A percentile compares a stretch with the other conserved stretches of the same genome.
Evolutionary conservation across 257 asterid species (phyloP).

Genomic region (Pogostemon cablin): DNA sequence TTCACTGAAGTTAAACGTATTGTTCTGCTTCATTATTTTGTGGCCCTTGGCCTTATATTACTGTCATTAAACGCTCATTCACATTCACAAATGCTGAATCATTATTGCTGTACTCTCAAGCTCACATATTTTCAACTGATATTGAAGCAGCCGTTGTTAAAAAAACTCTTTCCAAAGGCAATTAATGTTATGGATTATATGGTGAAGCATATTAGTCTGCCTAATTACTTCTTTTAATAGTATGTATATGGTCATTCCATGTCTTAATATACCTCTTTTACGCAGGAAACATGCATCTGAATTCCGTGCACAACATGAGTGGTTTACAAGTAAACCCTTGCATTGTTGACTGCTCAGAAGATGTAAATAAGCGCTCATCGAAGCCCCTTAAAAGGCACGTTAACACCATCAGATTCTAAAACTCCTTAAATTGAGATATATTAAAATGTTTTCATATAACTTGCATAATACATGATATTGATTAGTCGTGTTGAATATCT

Average conservation of each 20-base stretch:
- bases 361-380: slow-evolving; percentile 40
- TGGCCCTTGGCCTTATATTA: neutral
- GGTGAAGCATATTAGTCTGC: slow-evolving; percentile 25
- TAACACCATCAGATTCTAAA: slow-evolving; percentile 7
- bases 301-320: slow-evolving; percentile 37
- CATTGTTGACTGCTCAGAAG: slow-evolving; percentile 45
- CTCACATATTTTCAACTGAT: slow-evolving; percentile 22
- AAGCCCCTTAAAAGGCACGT: slow-evolving; percentile 55
- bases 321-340: slow-evolving; percentile 47
- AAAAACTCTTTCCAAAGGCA: slow-evolving; percentile 26
- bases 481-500: neutral
- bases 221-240: slow-evolving; percentile 14
- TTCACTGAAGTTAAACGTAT: slow-evolving; percentile 55
- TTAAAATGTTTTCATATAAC: no score
- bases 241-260: slow-evolving; percentile 16
- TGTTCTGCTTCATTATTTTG: slow-evolving; percentile 26
- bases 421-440: no score
- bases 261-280: slow-evolving; percentile 33
- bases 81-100: slow-evolving; percentile 3
- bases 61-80: slow-evolving; percentile 1
- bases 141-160: slow-evolving; percentile 24
- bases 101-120: slow-evolving; percentile 12
- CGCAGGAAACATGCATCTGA: slow-evolving; percentile 44
- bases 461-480: no score
- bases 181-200: slow-evolving; percentile 12